Conservation (phyloP, 1,139 yeast species). For the Debaryomyces fabryi region DNA sequence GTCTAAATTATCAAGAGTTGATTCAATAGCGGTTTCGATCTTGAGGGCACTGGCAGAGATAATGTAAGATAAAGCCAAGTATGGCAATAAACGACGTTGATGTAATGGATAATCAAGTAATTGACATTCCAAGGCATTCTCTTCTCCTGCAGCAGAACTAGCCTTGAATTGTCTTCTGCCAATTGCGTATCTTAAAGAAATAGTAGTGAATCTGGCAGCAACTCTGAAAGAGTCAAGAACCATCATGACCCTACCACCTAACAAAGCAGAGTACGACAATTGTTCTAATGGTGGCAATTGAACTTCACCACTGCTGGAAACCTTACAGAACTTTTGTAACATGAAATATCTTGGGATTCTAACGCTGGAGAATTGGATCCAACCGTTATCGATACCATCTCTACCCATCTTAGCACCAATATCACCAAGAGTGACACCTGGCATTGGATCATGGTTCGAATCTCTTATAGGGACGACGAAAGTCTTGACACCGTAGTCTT, state of each 20-base stretch:
- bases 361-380: conserved; percentile 51
- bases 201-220: conserved; percentile 44
- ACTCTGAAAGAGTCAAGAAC: conserved; percentile 48
- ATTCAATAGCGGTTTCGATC: conserved; percentile 34
- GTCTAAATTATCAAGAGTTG: conserved; percentile 36
- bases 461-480: conserved; percentile 52
- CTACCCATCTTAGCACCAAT: conserved; percentile 55
- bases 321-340: conserved; percentile 53
- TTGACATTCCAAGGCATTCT: conserved; percentile 34
- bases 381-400: conserved; percentile 53
- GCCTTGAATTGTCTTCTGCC: conserved; percentile 50
- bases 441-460: conserved; percentile 44
- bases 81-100: conserved; percentile 49
- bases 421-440: conserved; percentile 50
- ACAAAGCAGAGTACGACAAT: conserved; percentile 49
- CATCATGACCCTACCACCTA: conserved; percentile 51
- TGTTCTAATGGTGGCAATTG: conserved; percentile 49
- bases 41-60: conserved; percentile 44
- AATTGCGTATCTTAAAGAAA: conserved; percentile 48
- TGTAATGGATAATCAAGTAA: conserved; percentile 52
- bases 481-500: conserved; percentile 54
- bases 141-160: conserved; percentile 23
- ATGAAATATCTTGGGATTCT: conserved; percentile 49
- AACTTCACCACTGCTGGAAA: conserved; percentile 43
- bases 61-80: conserved; percentile 47